A percentile compares a stretch with the other conserved stretches of the same genome.
Evolutionary conservation across 305 asterid genomes (phyloP).

Genomic region (Rubia tinctorum): DNA sequence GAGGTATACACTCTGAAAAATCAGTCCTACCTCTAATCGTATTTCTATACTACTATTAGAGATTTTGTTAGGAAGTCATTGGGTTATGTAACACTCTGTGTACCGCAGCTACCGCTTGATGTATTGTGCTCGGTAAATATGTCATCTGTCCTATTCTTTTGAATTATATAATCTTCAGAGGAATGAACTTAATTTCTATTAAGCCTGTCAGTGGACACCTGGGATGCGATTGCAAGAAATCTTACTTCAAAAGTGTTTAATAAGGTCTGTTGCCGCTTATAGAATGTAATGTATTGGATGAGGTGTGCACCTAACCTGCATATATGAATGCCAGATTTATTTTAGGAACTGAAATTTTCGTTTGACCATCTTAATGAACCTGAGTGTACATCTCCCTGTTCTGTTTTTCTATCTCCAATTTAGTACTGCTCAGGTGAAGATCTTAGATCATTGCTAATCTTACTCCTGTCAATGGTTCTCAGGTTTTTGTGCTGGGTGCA

Average conservation of each 20-base stretch:
- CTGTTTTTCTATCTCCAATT: conserved; percentile 3
- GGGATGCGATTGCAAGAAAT: too few species aligned
- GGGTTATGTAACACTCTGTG: too few species aligned
- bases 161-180: too few species aligned
- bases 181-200: too few species aligned
- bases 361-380: not conserved
- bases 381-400: not conserved
- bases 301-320: not conserved
- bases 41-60: too few species aligned
- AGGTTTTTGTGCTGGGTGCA: conserved; percentile 80
- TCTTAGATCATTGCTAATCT: not conserved
- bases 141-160: too few species aligned
- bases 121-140: not conserved
- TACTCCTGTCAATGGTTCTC: conserved; percentile 11
- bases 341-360: not conserved
- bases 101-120: too few species aligned
- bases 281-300: conserved; percentile 2
- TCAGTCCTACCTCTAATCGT: not conserved
- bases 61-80: too few species aligned
- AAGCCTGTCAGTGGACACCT: too few species aligned
- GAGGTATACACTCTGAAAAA: conserved; percentile 45
- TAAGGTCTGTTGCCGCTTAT: conserved; percentile 8
- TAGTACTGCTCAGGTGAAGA: conserved; percentile 1
- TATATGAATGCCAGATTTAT: not conserved
- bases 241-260: too few species aligned